Evolutionary conservation across 2,329 filamentous ascomycete genomes (phyloP).

Genomic region (Pseudogymnoascus sp.): DNA sequence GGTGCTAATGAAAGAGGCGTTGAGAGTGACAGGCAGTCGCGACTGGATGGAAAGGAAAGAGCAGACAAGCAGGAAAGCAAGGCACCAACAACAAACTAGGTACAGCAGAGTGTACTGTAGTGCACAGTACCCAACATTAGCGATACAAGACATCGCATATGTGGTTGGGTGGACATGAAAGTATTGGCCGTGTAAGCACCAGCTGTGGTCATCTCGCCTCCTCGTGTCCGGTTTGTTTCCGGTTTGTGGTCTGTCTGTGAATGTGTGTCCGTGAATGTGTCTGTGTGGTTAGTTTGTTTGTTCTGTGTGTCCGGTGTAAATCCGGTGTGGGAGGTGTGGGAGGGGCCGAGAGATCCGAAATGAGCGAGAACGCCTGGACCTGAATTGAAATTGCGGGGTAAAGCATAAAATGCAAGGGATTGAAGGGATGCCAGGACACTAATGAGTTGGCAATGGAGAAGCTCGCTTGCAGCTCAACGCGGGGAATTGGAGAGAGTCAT

Average conservation of each 20-base stretch:
- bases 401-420: not conserved
- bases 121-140: not conserved
- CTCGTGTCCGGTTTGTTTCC: too few relatives aligned
- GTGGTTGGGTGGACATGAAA: not conserved
- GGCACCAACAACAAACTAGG: not conserved
- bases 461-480: not conserved
- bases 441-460: not conserved
- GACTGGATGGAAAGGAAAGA: not conserved
- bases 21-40: not conserved
- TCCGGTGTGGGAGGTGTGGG: not conserved
- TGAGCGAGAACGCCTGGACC: not conserved
- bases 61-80: not conserved
- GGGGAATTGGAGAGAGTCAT: not conserved
- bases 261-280: too few relatives aligned
- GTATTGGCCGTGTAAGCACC: not conserved
- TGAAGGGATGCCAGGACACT: too few relatives aligned
- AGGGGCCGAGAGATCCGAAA: not conserved
- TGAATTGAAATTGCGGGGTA: conserved; percentile 7
- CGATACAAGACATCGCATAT: not conserved
- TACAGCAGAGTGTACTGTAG: not conserved
- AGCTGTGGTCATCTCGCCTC: too few relatives aligned
- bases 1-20: not conserved
- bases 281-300: too few relatives aligned
- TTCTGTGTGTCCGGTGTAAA: too few relatives aligned
- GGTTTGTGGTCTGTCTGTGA: too few relatives aligned